Percentiles rank a stretch among this genome's conserved stretches.
Conservation (phyloP, 1,284 basidiomycete species). For the Cutaneotrichosporon arboriforme region DNA sequence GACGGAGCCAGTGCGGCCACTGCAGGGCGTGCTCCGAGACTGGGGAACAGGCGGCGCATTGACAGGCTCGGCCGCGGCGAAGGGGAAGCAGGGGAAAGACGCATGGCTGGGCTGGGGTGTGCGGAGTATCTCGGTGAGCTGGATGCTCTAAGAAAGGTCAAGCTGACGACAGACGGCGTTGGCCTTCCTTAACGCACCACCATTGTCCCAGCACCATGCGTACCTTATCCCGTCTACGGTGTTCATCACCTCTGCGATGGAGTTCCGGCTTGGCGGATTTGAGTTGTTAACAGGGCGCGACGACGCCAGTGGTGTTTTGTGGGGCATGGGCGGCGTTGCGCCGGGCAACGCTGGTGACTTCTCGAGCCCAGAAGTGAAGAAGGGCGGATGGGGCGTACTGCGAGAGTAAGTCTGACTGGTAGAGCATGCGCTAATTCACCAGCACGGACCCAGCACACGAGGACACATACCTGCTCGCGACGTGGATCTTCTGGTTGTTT, state of each 20-base stretch:
- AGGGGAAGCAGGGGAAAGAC: constrained; percentile 60
- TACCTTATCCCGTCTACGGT: constrained; percentile 66
- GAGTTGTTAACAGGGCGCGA: constrained; percentile 64
- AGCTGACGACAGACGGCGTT: constrained; percentile 64
- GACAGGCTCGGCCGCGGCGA: constrained; percentile 22
- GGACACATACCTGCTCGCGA: constrained; percentile 79
- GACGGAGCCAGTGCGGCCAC: constrained; percentile 82
- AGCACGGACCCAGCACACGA: constrained; percentile 67
- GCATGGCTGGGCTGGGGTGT: constrained; percentile 95
- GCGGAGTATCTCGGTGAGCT: constrained; percentile 75
- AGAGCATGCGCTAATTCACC: background rate
- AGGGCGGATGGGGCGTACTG: constrained; percentile 72
- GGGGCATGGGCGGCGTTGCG: constrained; percentile 67
- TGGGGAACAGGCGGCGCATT: constrained; percentile 50
- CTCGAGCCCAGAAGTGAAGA: constrained; percentile 82
- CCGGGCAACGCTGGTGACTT: constrained; percentile 57
- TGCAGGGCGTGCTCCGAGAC: constrained; percentile 61
- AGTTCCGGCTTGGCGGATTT: constrained; percentile 95
- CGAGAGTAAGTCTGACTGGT: constrained; percentile 61
- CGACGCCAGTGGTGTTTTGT: constrained; percentile 40
- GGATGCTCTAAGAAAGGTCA: too few species aligned
- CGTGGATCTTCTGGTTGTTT: constrained; percentile 78
- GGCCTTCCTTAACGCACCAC: constrained; percentile 83
- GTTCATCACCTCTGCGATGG: constrained; percentile 75
- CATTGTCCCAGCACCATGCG: constrained; percentile 81